Base-by-base conservation (phyloP, 2,329 filamentous ascomycete genomes). In the Colletotrichum destructivum region DNA sequence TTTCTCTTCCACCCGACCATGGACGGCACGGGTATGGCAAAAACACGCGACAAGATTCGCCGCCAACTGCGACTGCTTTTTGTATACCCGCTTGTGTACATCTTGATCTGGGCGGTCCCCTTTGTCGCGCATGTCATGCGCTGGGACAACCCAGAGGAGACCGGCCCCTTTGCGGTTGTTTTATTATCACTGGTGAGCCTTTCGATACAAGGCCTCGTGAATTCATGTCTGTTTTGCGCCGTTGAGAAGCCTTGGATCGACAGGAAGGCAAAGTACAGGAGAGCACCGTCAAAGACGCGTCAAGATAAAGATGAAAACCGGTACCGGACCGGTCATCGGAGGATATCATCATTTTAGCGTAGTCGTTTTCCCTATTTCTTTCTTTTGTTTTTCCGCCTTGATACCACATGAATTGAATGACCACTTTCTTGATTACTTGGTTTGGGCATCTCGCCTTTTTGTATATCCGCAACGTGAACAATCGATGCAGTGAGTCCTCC, bases 1-100 rank as follows among this genome's bases (percentile, higher is more conserved):
- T 66, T 75, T 18, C 71, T 66, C 8, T 74, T 75, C 6, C 74
- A 75, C 4, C 65, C 73, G 11, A 73, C 69, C 2, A 60, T 78
- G 13, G 76, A 78, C 62, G 67, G 76, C 3, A 75, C 77, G 0
- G 78, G 77, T 4, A 79, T 84, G 55, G 72, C 78, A 23, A 77
- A 79, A 56, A 79, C 87, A 11, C 86, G 90, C 15, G 82, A 86
- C 18, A 88, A 87, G 69, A 91, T 93, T 70, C 87, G 88, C 55
- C 88, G 91, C 12, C 92, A 95, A 76, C 85, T 95, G 2, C 88
- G 91, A 42, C 87, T 92, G 40, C 85, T 95, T 21, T 94, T 95
- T 81, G 89, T 94, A 59, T 96, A 96, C 78, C 93, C 93, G 0
- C 78, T 92, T 21, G 87, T 93, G 4, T 95, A 96, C 80, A 85